Evolutionary conservation across 202 grass and related monocot genomes (phyloP), one percentile per base, ranked within the genome.

Genomic region (Miscanthus sacchariflorus): DNA sequence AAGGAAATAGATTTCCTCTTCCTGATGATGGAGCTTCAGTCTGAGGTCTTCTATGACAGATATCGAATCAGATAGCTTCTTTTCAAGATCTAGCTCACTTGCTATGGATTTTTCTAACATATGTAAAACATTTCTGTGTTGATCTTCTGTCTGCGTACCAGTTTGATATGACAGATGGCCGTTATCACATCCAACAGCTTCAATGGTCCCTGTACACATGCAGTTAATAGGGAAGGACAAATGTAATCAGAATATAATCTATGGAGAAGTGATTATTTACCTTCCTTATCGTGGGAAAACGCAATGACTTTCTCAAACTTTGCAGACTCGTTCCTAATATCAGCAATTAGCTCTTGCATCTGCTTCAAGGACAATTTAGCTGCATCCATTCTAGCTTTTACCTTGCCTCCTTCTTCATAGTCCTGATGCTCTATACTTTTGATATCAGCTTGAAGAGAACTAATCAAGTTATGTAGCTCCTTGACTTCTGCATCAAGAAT

Each of bases 91-190:
- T 54, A 96, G 45, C 35, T 98, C 96, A 89, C 90, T 88, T 83
- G 93, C 96, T 80, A 98, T 89, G 17, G 96, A 96, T 85, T 94
- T 87, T 35, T 98, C 92, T 27, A 98, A 77, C 91, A 93, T 94
- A 58, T 94, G 92, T 56, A 98, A 70, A 80, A 94, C 63, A 85
- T 91, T 88, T 91, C 93, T 93, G 74, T 64, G 82, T 14, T 98
- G 79, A 85, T 85, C 85, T 43, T 89, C 85, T 25, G 87, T 89
- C 6, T 88, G 88, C 68, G 90, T 78, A 18, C 76, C 85, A 66
- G 81, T 85, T 23, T 87, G 79, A 28, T 74, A 91, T 87, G 83
- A 68, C 48, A 72, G 43, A 68, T 68, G 83, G n/a, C 81, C 87
- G 50, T 88, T 91, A 82, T 94, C 89, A 93, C 23, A 64, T 82